A percentile compares a stretch with the other conserved stretches of the same genome.
phyloP scores from a whole-genome alignment of 140 eudicot genomes.

The Bidens hawaiensis region DNA sequence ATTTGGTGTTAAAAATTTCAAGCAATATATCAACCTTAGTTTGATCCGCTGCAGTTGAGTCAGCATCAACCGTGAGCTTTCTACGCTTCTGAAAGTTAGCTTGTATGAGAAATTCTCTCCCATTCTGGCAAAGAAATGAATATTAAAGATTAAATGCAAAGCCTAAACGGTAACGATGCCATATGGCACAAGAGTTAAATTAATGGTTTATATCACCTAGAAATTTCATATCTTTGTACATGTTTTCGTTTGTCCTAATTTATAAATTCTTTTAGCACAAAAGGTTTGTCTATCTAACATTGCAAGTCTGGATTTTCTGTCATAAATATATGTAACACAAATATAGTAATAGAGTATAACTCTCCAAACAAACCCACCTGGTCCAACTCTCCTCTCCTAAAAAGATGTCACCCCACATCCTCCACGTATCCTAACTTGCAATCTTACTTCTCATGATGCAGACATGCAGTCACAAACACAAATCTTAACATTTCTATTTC shows the following conservation, averaged over 20 bases:
- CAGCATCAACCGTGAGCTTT: conserved; percentile 52
- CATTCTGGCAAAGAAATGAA: conserved; percentile 48
- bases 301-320: conserved; percentile 3
- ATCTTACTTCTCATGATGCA: not conserved
- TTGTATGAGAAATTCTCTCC: conserved; percentile 78
- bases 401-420: not conserved
- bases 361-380: not conserved
- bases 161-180: not conserved
- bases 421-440: not conserved
- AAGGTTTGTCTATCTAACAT: conserved; percentile 13
- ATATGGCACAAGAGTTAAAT: not conserved
- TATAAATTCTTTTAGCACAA: not conserved
- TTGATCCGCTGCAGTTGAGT: conserved; percentile 35
- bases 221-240: not conserved
- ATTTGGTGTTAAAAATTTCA: not conserved
- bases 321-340: not conserved
- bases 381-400: conserved; percentile 1
- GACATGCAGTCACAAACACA: not conserved
- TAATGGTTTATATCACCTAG: not conserved
- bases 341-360: not conserved
- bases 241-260: not conserved
- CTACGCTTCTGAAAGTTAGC: conserved; percentile 93
- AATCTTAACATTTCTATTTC: not conserved
- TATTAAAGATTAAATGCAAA: not conserved
- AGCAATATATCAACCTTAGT: conserved; percentile 50